Conservation (phyloP, 2,329 filamentous ascomycete species). For the Phyllosticta capitalensis region DNA sequence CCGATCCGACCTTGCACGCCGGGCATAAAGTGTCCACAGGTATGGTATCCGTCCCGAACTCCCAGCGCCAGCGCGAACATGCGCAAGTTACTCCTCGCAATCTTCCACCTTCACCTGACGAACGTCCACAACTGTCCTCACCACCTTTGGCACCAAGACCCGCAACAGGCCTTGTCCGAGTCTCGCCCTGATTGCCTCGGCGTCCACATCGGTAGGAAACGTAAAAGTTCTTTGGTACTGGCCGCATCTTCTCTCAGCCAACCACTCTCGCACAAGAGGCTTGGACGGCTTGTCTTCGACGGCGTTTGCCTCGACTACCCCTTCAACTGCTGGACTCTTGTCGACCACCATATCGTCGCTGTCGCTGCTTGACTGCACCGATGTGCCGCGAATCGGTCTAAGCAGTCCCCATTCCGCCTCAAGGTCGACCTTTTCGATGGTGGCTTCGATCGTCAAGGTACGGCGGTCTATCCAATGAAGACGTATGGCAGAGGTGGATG, state of each 20-base stretch:
- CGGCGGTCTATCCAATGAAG: constrained; percentile 10
- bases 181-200: constrained; percentile 5
- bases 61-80: neutral
- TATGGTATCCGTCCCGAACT: neutral
- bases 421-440: constrained; percentile 8
- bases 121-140: neutral
- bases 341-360: neutral
- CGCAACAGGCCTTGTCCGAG: constrained; percentile 11
- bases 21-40: neutral
- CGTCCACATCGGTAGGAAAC: constrained; percentile 12
- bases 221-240: constrained; percentile 12
- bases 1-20: neutral
- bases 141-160: constrained; percentile 12
- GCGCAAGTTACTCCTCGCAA: neutral
- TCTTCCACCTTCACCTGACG: constrained; percentile 7
- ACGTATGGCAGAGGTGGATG: constrained; percentile 1
- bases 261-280: constrained; percentile 11
- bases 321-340: constrained; percentile 15
- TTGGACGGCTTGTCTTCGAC: constrained; percentile 6
- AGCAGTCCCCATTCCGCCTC: constrained; percentile 10
- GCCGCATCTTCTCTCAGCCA: constrained; percentile 10
- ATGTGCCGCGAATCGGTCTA: constrained; percentile 2
- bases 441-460: constrained; percentile 8
- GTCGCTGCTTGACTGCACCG: neutral
- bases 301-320: constrained; percentile 14